Evolutionary conservation across 2,329 filamentous ascomycete species (phyloP), one percentile per base, ranked within the genome.

Genomic region (Tetracladium maxilliforme): DNA sequence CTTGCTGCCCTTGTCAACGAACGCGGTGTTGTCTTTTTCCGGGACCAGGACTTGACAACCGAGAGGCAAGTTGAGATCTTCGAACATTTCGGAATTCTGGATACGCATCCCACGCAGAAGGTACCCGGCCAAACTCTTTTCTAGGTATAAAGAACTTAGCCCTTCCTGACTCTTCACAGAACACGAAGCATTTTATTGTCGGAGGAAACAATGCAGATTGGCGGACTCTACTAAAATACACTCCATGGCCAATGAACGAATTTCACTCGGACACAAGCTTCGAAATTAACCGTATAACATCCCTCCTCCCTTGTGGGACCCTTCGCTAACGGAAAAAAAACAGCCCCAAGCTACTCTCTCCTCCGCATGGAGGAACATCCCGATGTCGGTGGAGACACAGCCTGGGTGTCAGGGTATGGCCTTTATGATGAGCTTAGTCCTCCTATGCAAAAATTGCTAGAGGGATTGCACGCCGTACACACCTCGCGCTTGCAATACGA

Each of bases 211-310:
- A 39, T 3, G 50, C 55, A 14, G 54, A 63, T 32, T 52, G 58
- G 33, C 53, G 58, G 7, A 49, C 55, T 29, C 39, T 56, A 3
- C 33, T 44, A 2, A 54, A 48, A 14, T 61, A 61, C 36, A 63
- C 58, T 2, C 56, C 56, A 1, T 61, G 56, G 42, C 36, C 42
- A 38, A 23, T 13, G 10, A 21, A 22, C 7, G 10, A 7, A 17
- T 63, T 54, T 30, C 58, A 63, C 29, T 53, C 58, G 15, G 59
- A 64, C 35, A 61, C 56, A 2, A 58, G 52, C 0, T 63, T 61
- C 31, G 58, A 64, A 36, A 48, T 61, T 30, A 62, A 64, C 30
- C 58, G 45, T 47, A n/a, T n/a, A 33, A 13, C 34, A 26, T 10
- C 14, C 13, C 11, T 21, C 13, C 7, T 7, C 9, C 10, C 6